Conservation (phyloP, 305 asterid species). For the Solanum chacoense region DNA sequence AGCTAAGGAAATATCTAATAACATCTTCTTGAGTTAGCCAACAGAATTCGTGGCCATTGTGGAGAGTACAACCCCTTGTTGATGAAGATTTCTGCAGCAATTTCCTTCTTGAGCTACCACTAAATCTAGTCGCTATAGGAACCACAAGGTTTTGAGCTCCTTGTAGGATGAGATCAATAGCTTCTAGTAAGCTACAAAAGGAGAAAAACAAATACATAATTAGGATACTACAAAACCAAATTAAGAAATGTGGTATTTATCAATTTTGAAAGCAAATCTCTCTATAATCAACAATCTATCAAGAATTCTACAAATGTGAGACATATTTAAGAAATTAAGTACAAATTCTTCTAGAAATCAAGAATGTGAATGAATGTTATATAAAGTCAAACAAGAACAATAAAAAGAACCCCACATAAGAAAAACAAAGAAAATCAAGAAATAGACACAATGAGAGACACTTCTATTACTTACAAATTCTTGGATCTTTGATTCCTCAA, state of each 20-base stretch:
- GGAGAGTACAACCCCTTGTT: slow-evolving; percentile 20
- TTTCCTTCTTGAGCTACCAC: slow-evolving; percentile 33
- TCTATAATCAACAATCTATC: background rate
- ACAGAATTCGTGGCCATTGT: slow-evolving; percentile 68
- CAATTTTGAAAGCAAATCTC: background rate
- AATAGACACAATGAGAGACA: background rate
- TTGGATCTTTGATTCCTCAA: background rate
- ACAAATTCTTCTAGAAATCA: background rate
- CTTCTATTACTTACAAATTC: background rate
- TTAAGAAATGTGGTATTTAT: background rate
- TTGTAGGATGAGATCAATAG: slow-evolving; percentile 58
- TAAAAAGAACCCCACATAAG: background rate
- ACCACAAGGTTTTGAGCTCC: slow-evolving; percentile 86
- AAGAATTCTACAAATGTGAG: background rate
- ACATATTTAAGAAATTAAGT: background rate
- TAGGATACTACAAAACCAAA: background rate
- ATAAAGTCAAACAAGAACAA: background rate
- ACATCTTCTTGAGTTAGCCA: slow-evolving; percentile 88
- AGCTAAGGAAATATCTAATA: slow-evolving; percentile 60
- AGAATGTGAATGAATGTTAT: background rate
- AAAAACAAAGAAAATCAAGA: background rate
- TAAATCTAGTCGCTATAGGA: slow-evolving; percentile 41
- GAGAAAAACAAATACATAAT: background rate
- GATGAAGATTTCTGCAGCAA: slow-evolving; percentile 32
- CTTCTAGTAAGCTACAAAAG: slow-evolving; percentile 61